phyloP scores from a whole-genome alignment of 495 filamentous ascomycete species.

The Penicillium paradoxum region DNA sequence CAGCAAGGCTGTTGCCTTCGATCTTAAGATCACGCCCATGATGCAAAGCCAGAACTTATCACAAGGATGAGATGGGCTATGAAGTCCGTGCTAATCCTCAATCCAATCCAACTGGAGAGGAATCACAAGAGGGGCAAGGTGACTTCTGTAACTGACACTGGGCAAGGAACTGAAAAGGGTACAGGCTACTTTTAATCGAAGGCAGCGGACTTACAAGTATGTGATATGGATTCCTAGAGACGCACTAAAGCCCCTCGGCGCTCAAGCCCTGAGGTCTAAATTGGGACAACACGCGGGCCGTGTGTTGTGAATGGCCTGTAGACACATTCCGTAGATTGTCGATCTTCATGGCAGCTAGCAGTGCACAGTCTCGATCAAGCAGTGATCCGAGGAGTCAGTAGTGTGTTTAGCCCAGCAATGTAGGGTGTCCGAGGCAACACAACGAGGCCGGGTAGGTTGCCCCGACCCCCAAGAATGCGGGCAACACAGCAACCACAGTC shows the following conservation, averaged over 20 bases:
- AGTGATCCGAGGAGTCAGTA: neutral
- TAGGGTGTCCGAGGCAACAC: constrained; percentile 9
- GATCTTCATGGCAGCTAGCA: constrained; percentile 16
- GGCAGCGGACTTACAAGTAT: constrained; percentile 21
- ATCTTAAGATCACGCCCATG: constrained; percentile 15
- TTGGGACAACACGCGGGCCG: constrained; percentile 8
- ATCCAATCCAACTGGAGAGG: constrained; percentile 8
- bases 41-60: constrained; percentile 2
- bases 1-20: constrained; percentile 29
- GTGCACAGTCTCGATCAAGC: neutral
- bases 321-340: constrained; percentile 16
- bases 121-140: constrained; percentile 6
- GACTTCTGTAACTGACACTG: constrained; percentile 2
- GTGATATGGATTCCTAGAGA: constrained; percentile 13
- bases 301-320: constrained; percentile 17
- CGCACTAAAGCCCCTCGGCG: neutral
- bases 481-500: constrained; percentile 1
- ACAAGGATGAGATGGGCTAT: constrained; percentile 4
- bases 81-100: constrained; percentile 6
- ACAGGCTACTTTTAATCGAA: neutral
- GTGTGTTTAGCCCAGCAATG: constrained; percentile 18
- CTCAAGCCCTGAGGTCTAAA: neutral
- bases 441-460: constrained; percentile 9
- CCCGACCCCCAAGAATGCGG: constrained; percentile 17
- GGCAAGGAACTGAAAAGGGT: constrained; percentile 2